Percentiles rank a stretch among this genome's conserved stretches.
These are phyloP conservation scores for Orbilia ellipsospora DNA, from an alignment of 2,329 filamentous ascomycete species.

Conservation along the genomic window DNA sequence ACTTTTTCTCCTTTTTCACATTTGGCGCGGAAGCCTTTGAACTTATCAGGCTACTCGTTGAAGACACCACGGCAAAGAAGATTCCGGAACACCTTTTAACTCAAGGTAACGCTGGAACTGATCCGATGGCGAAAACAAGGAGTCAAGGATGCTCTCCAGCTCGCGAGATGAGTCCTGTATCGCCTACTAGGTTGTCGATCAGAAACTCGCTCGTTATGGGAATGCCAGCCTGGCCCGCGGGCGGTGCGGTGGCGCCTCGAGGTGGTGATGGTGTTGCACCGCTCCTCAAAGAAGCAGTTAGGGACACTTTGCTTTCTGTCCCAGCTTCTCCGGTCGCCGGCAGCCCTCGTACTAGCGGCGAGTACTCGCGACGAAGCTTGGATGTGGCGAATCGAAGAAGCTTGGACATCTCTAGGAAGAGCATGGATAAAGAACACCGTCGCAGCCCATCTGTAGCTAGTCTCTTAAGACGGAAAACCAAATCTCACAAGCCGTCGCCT, in stretches of 20 bases:
- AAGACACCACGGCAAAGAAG: slow-evolving; percentile 69
- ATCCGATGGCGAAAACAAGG: slow-evolving; percentile 15
- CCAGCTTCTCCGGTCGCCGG: slow-evolving; percentile 63
- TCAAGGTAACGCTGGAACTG: slow-evolving; percentile 15
- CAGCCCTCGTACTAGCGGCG: slow-evolving; percentile 70
- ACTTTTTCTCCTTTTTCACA: slow-evolving; percentile 96
- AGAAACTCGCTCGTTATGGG: slow-evolving; percentile 37
- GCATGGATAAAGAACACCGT: slow-evolving; percentile 36
- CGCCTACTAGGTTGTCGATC: slow-evolving; percentile 26
- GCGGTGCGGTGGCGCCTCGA: slow-evolving; percentile 10
- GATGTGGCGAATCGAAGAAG: slow-evolving; percentile 68
- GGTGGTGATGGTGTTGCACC: slow-evolving; percentile 33
- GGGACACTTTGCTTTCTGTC: slow-evolving; percentile 70
- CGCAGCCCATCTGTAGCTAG: slow-evolving; percentile 56
- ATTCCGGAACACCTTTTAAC: slow-evolving; percentile 59
- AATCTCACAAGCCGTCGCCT: slow-evolving; percentile 27
- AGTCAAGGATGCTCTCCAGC: slow-evolving; percentile 36
- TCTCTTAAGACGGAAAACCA: slow-evolving; percentile 32
- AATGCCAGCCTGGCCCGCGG: slow-evolving; percentile 30
- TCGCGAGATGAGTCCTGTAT: slow-evolving; percentile 43
- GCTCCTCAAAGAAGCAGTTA: slow-evolving; percentile 67
- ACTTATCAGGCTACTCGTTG: slow-evolving; percentile 78
- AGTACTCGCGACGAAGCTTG: slow-evolving; percentile 68
- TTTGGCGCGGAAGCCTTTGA: slow-evolving; percentile 84
- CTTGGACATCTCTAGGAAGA: slow-evolving; percentile 64